Percentiles rank a stretch among this genome's conserved stretches.
phyloP scores from a whole-genome alignment of 495 filamentous ascomycete species.

The Penicillium ochrochloron region DNA sequence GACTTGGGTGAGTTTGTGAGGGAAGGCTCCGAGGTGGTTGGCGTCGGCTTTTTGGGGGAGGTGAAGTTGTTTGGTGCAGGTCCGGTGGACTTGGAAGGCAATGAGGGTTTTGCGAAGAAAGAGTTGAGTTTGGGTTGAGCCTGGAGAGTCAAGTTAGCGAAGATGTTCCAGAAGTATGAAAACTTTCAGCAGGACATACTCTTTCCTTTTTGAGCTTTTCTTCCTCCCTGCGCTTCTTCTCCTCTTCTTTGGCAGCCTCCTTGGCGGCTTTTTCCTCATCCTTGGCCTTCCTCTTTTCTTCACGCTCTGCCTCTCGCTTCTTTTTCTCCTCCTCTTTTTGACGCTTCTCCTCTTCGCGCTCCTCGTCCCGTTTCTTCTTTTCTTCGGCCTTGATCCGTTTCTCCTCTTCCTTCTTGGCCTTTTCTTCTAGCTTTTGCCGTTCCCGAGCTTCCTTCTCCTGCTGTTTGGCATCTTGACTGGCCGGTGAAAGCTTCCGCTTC shows the following conservation, averaged over 20 bases:
- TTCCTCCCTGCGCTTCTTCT: conserved; percentile 63
- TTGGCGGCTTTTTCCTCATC: conserved; percentile 64
- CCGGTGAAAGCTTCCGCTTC: conserved; percentile 57
- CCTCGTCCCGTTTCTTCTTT: conserved; percentile 48
- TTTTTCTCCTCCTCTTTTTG: conserved; percentile 38
- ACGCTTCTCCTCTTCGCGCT: conserved; percentile 54
- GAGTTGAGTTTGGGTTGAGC: conserved; percentile 62
- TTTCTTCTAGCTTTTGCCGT: conserved; percentile 45
- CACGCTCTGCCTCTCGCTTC: conserved; percentile 41
- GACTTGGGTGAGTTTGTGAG: conserved; percentile 23
- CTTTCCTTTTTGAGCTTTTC: conserved; percentile 70
- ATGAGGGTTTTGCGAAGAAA: conserved; percentile 61
- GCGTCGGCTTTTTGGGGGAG: conserved; percentile 31
- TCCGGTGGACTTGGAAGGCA: conserved; percentile 28
- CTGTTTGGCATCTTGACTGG: conserved; percentile 56
- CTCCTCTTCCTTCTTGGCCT: conserved; percentile 53
- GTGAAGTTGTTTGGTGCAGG: conserved; percentile 20
- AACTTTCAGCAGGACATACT: conserved; percentile 41
- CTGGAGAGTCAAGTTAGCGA: conserved; percentile 39
- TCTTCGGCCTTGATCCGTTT: conserved; percentile 46
- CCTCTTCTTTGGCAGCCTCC: conserved; percentile 58
- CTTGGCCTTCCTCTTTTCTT: conserved; percentile 61
- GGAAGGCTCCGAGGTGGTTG: conserved; percentile 9
- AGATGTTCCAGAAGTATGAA: neutral
- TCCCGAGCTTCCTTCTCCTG: conserved; percentile 52